Base-by-base conservation (phyloP, 805 yeast genomes). In the Saturnispora sanitii region DNA sequence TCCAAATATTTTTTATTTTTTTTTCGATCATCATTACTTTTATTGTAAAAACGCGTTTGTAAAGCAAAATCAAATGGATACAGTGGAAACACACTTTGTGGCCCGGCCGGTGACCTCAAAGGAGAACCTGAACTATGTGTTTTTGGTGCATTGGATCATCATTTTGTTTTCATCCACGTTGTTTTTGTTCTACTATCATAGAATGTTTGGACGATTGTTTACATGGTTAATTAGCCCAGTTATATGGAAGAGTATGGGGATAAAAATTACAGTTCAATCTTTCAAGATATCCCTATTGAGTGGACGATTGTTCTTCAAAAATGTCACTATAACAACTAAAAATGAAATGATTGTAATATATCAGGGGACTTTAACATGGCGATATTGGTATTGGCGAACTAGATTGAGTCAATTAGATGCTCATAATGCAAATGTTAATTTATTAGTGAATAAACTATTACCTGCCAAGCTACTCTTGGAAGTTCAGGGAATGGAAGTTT, bases 291-390 rank as follows among this genome's bases (percentile, higher is more conserved):
- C 95, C 1, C 68, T 83, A 6, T 63, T 92, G 1, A 94, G 87
- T 4, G 97, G 97, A 1, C 70, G 95, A 22, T 42, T 90, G 7
- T 75, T 83, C 54, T 76, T 87, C 53, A 82, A 80, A 49, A 85
- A 87, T 56, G 55, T 88, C 16, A 73, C 82, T 3, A 66, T 84
- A 11, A 73, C 83, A 5, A 82, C 86, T n/a, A 67, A 75, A 37
- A 81, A 88, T 60, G 76, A 77, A 45, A 77, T 94, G 2, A 54
- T 85, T 1, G 73, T 85, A 8, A 67, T 83, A 1, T 69, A 83
- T 21, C 78, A 79, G 45, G 82, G 90, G 1, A 74, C 76, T 50
- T 54, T 90, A 21, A 83, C 94, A 0, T 92, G 97, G 97, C 61
- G 94, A 45, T 90, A 86, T 57, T 92, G 97, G 97, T 64, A 85